Conservation (phyloP, 192 early-diverging fungal species). For the Backusella parvicylindrica region DNA sequence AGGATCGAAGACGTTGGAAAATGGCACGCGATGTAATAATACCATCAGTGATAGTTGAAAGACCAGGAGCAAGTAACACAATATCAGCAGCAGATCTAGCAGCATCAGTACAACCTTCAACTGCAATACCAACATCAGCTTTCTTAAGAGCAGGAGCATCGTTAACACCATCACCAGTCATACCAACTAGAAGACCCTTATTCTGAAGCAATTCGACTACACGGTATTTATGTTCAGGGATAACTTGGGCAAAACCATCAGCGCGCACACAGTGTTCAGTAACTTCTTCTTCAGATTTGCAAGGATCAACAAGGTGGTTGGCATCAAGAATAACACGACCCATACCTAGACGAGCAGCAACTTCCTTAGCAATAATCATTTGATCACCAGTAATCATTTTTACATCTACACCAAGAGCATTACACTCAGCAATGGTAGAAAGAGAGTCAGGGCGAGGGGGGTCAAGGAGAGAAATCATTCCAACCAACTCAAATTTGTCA, state of each 20-base stretch:
- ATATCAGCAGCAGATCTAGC: slow-evolving; percentile 95
- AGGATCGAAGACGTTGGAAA: slow-evolving; percentile 94
- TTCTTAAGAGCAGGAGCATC: slow-evolving; percentile 98
- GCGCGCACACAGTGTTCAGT: slow-evolving; percentile 81
- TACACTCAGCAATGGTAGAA: slow-evolving; percentile 81
- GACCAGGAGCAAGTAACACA: slow-evolving; percentile 83
- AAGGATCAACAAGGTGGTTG: slow-evolving; percentile 74
- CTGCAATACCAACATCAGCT: slow-evolving; percentile 96
- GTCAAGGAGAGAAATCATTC: slow-evolving; percentile 89
- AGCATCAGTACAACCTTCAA: slow-evolving; percentile 93
- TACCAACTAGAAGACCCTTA: slow-evolving; percentile 79
- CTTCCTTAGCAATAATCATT: slow-evolving; percentile 90
- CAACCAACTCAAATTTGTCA: slow-evolving; percentile 76
- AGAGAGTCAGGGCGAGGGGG: slow-evolving; percentile 88
- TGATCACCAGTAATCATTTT: slow-evolving; percentile 99
- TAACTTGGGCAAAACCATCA: slow-evolving; percentile 97
- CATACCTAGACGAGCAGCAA: slow-evolving; percentile 90
- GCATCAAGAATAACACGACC: slow-evolving; percentile 88
- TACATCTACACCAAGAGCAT: slow-evolving; percentile 83
- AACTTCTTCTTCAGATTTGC: slow-evolving; percentile 75
- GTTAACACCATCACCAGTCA: slow-evolving; percentile 89
- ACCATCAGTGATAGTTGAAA: slow-evolving; percentile 92
- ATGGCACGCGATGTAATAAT: slow-evolving; percentile 87
- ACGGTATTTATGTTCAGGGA: slow-evolving; percentile 97
- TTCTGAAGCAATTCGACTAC: slow-evolving; percentile 96